A percentile compares a stretch with the other conserved stretches of the same genome.
phyloP scores from a whole-genome alignment of 129 eudicot species.

The Dittrichia graveolens region DNA sequence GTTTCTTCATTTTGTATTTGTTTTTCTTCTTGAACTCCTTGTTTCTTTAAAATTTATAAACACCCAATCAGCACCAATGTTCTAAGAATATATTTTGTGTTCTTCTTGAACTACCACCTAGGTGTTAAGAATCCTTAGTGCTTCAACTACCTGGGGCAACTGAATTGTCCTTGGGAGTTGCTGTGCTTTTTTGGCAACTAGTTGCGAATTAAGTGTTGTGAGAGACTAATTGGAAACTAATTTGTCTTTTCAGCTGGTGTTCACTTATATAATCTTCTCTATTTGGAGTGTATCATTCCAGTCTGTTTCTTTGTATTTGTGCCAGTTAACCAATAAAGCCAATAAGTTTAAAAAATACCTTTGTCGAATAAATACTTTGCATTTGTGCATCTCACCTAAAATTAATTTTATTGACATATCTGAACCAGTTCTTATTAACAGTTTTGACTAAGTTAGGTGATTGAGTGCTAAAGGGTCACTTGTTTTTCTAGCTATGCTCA shows the following conservation, averaged over 20 bases:
- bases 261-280: background rate
- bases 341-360: background rate
- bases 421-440: background rate
- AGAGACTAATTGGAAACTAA: background rate
- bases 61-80: background rate
- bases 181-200: background rate
- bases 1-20: background rate
- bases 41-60: background rate
- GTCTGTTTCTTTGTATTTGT: background rate
- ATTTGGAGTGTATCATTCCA: background rate
- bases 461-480: slow-evolving; percentile 5
- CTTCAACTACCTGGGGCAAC: background rate
- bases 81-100: background rate
- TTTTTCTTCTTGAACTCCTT: slow-evolving; percentile 4
- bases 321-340: slow-evolving; percentile 5
- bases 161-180: background rate
- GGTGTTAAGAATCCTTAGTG: slow-evolving; percentile 14
- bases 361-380: background rate
- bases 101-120: slow-evolving; percentile 1
- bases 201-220: background rate
- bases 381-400: background rate
- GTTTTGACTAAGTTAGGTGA: background rate
- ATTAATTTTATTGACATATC: background rate
- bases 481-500: background rate
- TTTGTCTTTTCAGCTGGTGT: background rate